Evolutionary conservation across 192 early-diverging fungal species (phyloP).

Genomic region (Backusella morwellensis): DNA sequence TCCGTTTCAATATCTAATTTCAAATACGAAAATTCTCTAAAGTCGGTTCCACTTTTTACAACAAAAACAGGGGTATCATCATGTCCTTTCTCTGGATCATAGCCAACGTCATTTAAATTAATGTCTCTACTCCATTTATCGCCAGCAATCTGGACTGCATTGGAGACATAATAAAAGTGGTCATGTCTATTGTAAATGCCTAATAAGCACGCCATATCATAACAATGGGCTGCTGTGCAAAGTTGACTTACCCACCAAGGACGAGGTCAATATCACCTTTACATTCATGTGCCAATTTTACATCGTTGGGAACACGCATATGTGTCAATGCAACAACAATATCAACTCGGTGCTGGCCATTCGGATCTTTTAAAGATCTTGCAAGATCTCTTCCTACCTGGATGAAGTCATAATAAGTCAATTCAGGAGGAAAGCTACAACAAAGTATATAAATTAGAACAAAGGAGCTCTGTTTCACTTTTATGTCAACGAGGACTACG

Average conservation of each 20-base stretch:
- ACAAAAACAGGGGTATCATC: slow-evolving; percentile 39
- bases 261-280: slow-evolving; percentile 60
- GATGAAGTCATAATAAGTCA: slow-evolving; percentile 60
- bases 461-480: background rate
- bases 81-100: slow-evolving; percentile 38
- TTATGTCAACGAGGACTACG: background rate
- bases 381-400: slow-evolving; percentile 42
- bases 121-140: slow-evolving; percentile 36
- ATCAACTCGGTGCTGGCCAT: slow-evolving; percentile 49
- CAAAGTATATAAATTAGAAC: background rate
- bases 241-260: slow-evolving; percentile 52
- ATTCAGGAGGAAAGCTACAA: slow-evolving; percentile 49
- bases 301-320: slow-evolving; percentile 69
- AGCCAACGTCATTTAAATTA: slow-evolving; percentile 34
- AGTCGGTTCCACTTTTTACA: slow-evolving; percentile 70
- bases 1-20: slow-evolving; percentile 36
- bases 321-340: slow-evolving; percentile 72
- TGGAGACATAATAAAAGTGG: slow-evolving; percentile 65
- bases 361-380: slow-evolving; percentile 31
- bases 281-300: slow-evolving; percentile 49
- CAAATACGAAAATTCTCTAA: slow-evolving; percentile 59
- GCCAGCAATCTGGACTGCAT: slow-evolving; percentile 43
- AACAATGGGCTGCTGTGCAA: background rate
- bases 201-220: background rate
- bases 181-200: slow-evolving; percentile 46